These are phyloP conservation scores for Russula lepida DNA, from an alignment of 768 basidiomycete genomes.

Conservation along the genomic window DNA sequence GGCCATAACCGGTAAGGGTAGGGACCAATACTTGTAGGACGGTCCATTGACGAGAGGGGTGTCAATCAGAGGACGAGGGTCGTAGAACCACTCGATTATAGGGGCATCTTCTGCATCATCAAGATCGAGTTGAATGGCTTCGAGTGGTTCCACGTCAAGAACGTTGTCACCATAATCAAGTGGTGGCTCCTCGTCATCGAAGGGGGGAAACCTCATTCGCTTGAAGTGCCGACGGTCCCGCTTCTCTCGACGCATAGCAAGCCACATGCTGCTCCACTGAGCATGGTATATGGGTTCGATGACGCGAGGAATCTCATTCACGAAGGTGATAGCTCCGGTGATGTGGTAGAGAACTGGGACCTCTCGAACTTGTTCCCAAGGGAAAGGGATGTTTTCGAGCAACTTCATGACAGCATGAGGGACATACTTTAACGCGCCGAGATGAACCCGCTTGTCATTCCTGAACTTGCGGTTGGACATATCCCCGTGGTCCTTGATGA, in stretches of 20 bases:
- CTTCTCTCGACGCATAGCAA: slow-evolving; percentile 98
- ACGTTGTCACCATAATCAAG: slow-evolving; percentile 99
- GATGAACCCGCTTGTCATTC: slow-evolving; percentile 98
- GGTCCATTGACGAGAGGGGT: slow-evolving; percentile 86
- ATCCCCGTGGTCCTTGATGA: slow-evolving; percentile 98
- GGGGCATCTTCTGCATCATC: slow-evolving; percentile 87
- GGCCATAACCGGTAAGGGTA: slow-evolving; percentile 91
- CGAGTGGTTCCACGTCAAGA: slow-evolving; percentile 93
- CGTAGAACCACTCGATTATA: slow-evolving; percentile 98
- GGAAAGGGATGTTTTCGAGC: slow-evolving; percentile 94
- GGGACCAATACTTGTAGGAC: slow-evolving; percentile 88
- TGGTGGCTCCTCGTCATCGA: slow-evolving; percentile 98
- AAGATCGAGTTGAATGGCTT: slow-evolving; percentile 94
- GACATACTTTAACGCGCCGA: slow-evolving; percentile 96
- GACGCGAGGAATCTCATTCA: slow-evolving; percentile 94
- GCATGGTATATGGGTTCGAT: slow-evolving; percentile 98
- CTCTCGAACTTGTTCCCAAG: slow-evolving; percentile 99
- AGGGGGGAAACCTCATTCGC: slow-evolving; percentile 98
- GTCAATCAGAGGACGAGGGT: slow-evolving; percentile 89
- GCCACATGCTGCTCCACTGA: slow-evolving; percentile 99
- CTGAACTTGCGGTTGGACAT: slow-evolving; percentile 99
- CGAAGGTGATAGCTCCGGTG: slow-evolving; percentile 98
- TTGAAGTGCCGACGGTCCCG: slow-evolving; percentile 98
- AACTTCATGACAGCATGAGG: slow-evolving; percentile 99
- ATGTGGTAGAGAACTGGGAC: slow-evolving; percentile 98